Percentiles rank a stretch among this genome's conserved stretches.
Evolutionary conservation across 2,329 filamentous ascomycete species (phyloP).

Genomic region (Xylaria sp.): DNA sequence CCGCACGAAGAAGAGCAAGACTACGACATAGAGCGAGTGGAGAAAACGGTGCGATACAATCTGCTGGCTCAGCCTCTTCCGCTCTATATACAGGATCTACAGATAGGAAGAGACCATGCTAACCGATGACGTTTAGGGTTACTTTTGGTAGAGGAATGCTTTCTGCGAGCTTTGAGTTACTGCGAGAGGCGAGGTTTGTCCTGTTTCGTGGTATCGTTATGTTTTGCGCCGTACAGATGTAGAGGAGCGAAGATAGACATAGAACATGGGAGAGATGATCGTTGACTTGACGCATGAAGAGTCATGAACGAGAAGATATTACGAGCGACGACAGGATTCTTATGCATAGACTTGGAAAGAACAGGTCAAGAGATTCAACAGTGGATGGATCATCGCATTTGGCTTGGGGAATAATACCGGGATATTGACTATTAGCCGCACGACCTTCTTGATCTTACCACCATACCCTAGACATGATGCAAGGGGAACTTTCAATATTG

Average conservation of each 20-base stretch:
- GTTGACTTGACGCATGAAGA: not conserved
- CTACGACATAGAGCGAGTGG: not conserved
- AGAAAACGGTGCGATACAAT: not conserved
- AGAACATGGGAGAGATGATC: not conserved
- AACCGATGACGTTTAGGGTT: not conserved
- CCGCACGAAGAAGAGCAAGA: too few relatives aligned
- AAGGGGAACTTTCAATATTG: not conserved
- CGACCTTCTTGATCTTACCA: not conserved
- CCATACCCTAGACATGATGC: not conserved
- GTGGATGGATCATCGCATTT: not conserved
- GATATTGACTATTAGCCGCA: not conserved
- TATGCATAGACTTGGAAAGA: not conserved
- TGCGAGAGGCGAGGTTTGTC: not conserved
- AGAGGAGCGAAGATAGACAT: not conserved
- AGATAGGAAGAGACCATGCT: not conserved
- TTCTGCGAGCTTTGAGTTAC: not conserved
- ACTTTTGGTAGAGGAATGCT: not conserved
- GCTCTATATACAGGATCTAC: too few relatives aligned
- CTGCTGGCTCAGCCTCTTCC: not conserved
- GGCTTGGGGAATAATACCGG: not conserved
- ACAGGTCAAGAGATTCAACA: not conserved
- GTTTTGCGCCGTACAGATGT: too few relatives aligned
- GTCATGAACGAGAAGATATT: not conserved
- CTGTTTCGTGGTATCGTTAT: not conserved
- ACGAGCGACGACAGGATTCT: conserved; percentile 1